These are phyloP conservation scores for Fusarium ambrosium DNA, from an alignment of 2,329 filamentous ascomycete genomes.

Conservation along the genomic window DNA sequence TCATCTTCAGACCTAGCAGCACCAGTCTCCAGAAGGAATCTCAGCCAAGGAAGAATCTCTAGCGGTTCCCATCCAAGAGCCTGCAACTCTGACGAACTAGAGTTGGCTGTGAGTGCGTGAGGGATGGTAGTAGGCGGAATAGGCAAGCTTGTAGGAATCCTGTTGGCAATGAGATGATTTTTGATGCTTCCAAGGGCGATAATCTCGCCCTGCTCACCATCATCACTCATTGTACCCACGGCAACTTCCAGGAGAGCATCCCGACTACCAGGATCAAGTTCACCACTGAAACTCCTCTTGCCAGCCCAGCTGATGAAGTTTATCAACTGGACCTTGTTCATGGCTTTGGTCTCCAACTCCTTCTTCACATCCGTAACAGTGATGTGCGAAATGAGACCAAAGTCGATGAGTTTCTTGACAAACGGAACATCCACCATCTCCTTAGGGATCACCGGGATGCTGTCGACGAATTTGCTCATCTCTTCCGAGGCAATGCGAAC, in stretches of 20 bases:
- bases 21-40: conserved; percentile 80
- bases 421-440: conserved; percentile 81
- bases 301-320: conserved; percentile 90
- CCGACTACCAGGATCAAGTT: conserved; percentile 78
- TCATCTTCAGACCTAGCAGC: conserved; percentile 72
- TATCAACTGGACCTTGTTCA: conserved; percentile 81
- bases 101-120: conserved; percentile 81
- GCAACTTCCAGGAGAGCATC: conserved; percentile 82
- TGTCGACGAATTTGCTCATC: conserved; percentile 81
- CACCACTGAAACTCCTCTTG: conserved; percentile 76
- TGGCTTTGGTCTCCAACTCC: conserved; percentile 85
- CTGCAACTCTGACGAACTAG: conserved; percentile 77
- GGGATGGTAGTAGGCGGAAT: conserved; percentile 87
- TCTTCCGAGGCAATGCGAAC: conserved; percentile 82
- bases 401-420: conserved; percentile 83
- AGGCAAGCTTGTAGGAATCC: conserved; percentile 85
- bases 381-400: conserved; percentile 88
- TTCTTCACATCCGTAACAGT: conserved; percentile 87
- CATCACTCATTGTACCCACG: conserved; percentile 76
- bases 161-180: conserved; percentile 80
- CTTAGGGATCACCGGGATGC: conserved; percentile 87
- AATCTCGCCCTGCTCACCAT: conserved; percentile 75
- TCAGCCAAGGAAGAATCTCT: conserved; percentile 87
- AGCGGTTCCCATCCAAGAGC: conserved; percentile 89
- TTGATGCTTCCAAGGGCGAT: conserved; percentile 82